Evolutionary conservation across 768 basidiomycete species (phyloP).

Genomic region (Boletus sp.): DNA sequence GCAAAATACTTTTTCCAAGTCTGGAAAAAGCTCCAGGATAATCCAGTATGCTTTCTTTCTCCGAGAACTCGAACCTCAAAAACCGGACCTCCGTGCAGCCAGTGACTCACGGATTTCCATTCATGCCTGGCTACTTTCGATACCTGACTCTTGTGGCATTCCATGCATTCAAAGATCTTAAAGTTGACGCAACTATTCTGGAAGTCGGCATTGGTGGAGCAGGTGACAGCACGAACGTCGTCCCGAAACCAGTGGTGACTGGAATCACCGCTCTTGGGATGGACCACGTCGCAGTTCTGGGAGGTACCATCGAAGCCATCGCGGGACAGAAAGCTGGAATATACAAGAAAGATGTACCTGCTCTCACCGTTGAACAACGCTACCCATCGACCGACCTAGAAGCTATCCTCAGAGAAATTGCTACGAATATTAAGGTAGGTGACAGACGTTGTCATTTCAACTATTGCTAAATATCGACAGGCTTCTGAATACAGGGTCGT

Average conservation of each 20-base stretch:
- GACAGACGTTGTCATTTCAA: background rate
- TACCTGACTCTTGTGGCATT: constrained; percentile 90
- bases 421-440: constrained; percentile 61
- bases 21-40: constrained; percentile 81
- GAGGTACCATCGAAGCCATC: constrained; percentile 85
- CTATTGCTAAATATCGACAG: constrained; percentile 31
- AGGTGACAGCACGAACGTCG: constrained; percentile 94
- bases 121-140: constrained; percentile 91
- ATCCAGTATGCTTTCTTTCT: constrained; percentile 42
- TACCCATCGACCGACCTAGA: constrained; percentile 67
- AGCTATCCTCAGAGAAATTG: constrained; percentile 62
- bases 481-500: constrained; percentile 68
- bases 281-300: constrained; percentile 86
- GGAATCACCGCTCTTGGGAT: constrained; percentile 89
- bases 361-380: constrained; percentile 79
- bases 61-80: background rate
- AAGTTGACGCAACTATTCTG: constrained; percentile 86
- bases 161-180: constrained; percentile 78
- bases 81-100: constrained; percentile 37
- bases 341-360: constrained; percentile 89
- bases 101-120: constrained; percentile 44
- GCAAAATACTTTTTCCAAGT: constrained; percentile 93
- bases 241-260: constrained; percentile 85
- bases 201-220: constrained; percentile 96
- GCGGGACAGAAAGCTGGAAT: constrained; percentile 97